These are phyloP conservation scores for Silene latifolia DNA, from an alignment of 148 eudicot species.

Conservation along the genomic window DNA sequence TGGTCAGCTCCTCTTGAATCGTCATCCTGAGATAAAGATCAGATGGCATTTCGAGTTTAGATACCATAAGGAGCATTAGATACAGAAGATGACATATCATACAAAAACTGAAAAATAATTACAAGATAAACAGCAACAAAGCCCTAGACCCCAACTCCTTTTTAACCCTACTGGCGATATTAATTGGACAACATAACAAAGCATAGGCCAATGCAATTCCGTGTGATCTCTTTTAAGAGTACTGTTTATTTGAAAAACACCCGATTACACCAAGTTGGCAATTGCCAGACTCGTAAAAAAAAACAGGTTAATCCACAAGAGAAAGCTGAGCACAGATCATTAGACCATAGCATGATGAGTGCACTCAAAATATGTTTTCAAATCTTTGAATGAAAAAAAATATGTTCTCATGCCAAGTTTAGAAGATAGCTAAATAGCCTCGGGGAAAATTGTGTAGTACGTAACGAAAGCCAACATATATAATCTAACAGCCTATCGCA, in stretches of 20 bases:
- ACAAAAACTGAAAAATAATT: not conserved
- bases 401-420: not conserved
- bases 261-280: not conserved
- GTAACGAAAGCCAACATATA: not conserved
- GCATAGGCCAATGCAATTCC: not conserved
- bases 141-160: not conserved
- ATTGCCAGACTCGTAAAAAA: not conserved
- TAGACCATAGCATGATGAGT: not conserved
- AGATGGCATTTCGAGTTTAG: conserved; percentile 3
- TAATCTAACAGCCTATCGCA: not conserved
- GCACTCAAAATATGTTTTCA: not conserved
- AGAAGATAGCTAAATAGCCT: not conserved
- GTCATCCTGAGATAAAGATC: conserved; percentile 43
- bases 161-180: not conserved
- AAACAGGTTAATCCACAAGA: not conserved
- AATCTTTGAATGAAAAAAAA: not conserved
- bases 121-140: not conserved
- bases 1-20: conserved; percentile 50
- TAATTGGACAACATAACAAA: not conserved
- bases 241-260: not conserved
- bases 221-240: not conserved
- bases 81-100: not conserved
- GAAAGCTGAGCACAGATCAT: not conserved
- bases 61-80: not conserved
- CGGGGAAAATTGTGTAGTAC: not conserved